Evolutionary conservation across 2,329 filamentous ascomycete genomes (phyloP).

Genomic region (Endocalyx cinctus): DNA sequence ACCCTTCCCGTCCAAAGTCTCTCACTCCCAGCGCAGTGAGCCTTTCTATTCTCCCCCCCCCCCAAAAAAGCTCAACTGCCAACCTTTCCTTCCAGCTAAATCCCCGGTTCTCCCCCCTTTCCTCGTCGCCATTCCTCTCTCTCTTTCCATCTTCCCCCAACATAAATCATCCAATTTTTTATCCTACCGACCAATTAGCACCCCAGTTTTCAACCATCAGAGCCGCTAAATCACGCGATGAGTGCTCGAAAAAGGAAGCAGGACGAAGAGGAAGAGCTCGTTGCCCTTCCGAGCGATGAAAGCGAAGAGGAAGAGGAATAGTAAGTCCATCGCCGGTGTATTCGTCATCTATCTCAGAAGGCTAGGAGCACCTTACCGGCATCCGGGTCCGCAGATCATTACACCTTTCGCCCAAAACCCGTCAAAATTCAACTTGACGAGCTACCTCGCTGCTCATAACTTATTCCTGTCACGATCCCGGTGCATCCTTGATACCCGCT

Average conservation of each 20-base stretch:
- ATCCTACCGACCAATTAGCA: conserved; percentile 1
- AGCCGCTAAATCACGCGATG: conserved; percentile 20
- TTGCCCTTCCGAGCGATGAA: conserved; percentile 30
- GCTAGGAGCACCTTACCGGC: too few relatives aligned
- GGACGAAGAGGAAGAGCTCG: conserved; percentile 29
- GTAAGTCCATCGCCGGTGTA: too few relatives aligned
- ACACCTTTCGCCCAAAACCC: too few relatives aligned
- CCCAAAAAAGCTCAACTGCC: conserved; percentile 22
- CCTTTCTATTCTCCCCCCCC: conserved; percentile 20
- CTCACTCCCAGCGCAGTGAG: conserved; percentile 3
- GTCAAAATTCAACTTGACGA: too few relatives aligned
- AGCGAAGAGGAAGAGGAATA: conserved; percentile 32
- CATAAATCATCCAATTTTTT: conserved; percentile 9
- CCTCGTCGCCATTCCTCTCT: conserved; percentile 13
- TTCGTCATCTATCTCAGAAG: too few relatives aligned
- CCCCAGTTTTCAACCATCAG: conserved; percentile 8
- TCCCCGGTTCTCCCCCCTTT: conserved; percentile 19
- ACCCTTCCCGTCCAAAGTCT: conserved; percentile 2
- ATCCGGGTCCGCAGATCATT: too few relatives aligned
- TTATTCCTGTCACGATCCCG: too few relatives aligned
- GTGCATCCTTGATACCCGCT: too few relatives aligned
- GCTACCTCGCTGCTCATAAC: too few relatives aligned
- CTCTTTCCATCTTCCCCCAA: conserved; percentile 15
- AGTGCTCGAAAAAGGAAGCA: conserved; percentile 30
- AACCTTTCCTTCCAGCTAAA: conserved; percentile 17